Conservation (phyloP, 805 yeast genomes). For the Candida insectalens region DNA sequence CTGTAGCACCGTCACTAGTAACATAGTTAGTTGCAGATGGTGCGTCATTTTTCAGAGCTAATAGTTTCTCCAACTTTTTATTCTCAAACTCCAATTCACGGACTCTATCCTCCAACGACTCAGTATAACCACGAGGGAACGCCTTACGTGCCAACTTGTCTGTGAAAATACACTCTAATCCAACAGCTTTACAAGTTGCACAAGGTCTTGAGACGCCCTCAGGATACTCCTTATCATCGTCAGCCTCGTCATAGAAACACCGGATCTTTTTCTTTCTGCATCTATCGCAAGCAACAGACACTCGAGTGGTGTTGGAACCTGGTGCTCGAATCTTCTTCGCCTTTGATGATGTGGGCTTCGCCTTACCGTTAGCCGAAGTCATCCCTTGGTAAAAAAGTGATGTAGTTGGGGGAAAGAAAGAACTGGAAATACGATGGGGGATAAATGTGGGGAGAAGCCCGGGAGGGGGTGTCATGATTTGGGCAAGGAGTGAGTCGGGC, state of each 20-base stretch:
- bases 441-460: no score
- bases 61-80: constrained; percentile 50
- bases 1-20: background rate
- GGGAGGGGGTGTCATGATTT: no score
- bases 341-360: constrained; percentile 11
- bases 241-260: constrained; percentile 36
- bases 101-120: constrained; percentile 79
- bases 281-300: constrained; percentile 88
- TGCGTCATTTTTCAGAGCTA: constrained; percentile 37
- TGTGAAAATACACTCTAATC: constrained; percentile 80
- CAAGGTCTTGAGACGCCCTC: constrained; percentile 57
- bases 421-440: no score
- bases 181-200: constrained; percentile 74
- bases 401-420: no score
- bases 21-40: background rate
- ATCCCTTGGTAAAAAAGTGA: background rate
- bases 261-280: constrained; percentile 74
- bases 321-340: constrained; percentile 56
- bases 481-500: no score
- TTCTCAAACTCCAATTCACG: constrained; percentile 79
- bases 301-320: constrained; percentile 55
- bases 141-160: constrained; percentile 81
- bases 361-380: constrained; percentile 2
- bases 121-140: constrained; percentile 88
- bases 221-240: constrained; percentile 10